Percentiles rank a stretch among this genome's conserved stretches.
These are phyloP conservation scores for Hanseniaspora taiwanica DNA, from an alignment of 805 yeast genomes.

Conservation along the genomic window DNA sequence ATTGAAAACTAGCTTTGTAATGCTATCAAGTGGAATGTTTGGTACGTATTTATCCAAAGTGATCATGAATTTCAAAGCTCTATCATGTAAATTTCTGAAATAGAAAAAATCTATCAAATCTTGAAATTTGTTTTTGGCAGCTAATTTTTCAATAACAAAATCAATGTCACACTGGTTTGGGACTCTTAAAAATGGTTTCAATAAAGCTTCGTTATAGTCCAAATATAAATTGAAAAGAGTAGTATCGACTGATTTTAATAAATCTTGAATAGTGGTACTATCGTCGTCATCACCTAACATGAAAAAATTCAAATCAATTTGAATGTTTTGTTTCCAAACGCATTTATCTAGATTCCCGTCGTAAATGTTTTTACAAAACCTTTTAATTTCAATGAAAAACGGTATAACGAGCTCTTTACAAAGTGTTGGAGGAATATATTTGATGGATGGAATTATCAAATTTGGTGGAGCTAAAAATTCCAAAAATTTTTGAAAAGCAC, in stretches of 20 bases:
- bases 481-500: constrained; percentile 27
- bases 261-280: constrained; percentile 24
- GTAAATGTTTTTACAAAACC: constrained; percentile 26
- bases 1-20: constrained; percentile 24
- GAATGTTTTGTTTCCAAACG: constrained; percentile 15
- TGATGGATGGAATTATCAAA: constrained; percentile 25
- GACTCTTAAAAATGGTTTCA: constrained; percentile 73
- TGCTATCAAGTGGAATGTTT: constrained; percentile 9
- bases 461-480: constrained; percentile 50
- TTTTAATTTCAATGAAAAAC: constrained; percentile 36
- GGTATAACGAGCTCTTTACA: constrained; percentile 25
- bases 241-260: constrained; percentile 50
- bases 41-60: constrained; percentile 16
- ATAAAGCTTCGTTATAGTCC: constrained; percentile 51
- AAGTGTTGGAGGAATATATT: constrained; percentile 8
- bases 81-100: constrained; percentile 45
- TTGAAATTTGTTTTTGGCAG: constrained; percentile 34
- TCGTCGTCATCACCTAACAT: constrained; percentile 22
- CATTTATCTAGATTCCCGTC: constrained; percentile 8
- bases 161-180: constrained; percentile 59
- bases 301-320: constrained; percentile 17
- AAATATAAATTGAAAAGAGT: constrained; percentile 64
- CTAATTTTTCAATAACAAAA: constrained; percentile 43
- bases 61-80: constrained; percentile 53
- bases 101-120: constrained; percentile 72